Conservation (phyloP, 441 rosid genomes). For the Omphalea diandra region DNA sequence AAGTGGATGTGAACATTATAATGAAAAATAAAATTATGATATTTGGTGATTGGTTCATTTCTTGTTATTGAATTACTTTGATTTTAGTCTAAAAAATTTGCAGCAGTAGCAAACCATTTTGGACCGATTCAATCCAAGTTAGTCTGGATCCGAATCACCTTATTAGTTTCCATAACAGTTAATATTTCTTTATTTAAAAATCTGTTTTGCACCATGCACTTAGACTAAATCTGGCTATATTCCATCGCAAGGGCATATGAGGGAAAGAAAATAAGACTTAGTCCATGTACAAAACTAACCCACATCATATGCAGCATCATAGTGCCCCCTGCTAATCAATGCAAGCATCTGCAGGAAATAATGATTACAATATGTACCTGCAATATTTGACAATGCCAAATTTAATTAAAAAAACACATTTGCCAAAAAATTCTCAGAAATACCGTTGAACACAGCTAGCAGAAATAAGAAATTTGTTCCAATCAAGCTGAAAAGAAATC, state of each 20-base stretch:
- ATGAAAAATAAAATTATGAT: no score
- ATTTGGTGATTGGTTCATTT: no score
- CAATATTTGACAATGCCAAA: constrained; percentile 15
- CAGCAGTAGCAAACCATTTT: no score
- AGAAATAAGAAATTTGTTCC: background rate
- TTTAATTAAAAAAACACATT: background rate
- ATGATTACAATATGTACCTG: constrained; percentile 95
- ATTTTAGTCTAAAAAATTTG: no score
- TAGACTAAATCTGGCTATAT: background rate
- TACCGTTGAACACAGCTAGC: background rate
- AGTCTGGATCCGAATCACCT: no score
- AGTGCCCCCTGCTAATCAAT: constrained; percentile 61
- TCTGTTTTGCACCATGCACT: no score
- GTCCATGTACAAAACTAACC: constrained; percentile 41
- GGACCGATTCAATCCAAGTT: no score
- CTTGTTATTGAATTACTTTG: no score
- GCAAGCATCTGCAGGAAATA: constrained; percentile 86
- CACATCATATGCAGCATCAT: constrained; percentile 62
- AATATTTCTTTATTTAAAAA: no score
- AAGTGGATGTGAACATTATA: no score
- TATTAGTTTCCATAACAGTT: no score
- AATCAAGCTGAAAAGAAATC: background rate
- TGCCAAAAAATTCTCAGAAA: background rate
- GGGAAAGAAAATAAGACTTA: constrained; percentile 1
- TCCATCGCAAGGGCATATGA: background rate